A percentile compares a stretch with the other conserved stretches of the same genome.
These are phyloP conservation scores for Daldinia loculata DNA, from an alignment of 495 filamentous ascomycete genomes.

Conservation along the genomic window DNA sequence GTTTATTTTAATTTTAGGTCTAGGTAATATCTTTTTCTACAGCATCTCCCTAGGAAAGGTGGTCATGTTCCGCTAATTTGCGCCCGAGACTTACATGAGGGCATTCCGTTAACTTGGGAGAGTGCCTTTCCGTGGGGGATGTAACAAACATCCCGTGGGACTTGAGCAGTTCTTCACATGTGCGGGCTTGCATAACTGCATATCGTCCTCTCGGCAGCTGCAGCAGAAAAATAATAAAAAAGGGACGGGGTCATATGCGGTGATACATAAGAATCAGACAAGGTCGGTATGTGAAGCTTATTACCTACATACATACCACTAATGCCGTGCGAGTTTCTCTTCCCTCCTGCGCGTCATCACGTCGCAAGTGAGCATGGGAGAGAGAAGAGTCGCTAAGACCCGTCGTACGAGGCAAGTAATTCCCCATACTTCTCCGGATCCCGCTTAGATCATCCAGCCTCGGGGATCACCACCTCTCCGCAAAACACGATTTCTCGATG, in stretches of 20 bases:
- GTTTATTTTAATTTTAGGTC: slow-evolving; percentile 17
- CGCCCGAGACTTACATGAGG: slow-evolving; percentile 40
- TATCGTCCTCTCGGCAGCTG: slow-evolving; percentile 32
- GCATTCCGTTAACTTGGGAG: slow-evolving; percentile 37
- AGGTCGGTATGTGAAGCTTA: slow-evolving; percentile 15
- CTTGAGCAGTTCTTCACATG: slow-evolving; percentile 28
- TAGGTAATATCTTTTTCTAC: slow-evolving; percentile 1
- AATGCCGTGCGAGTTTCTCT: slow-evolving; percentile 2
- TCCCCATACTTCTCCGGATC: slow-evolving; percentile 25
- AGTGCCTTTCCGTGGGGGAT: slow-evolving; percentile 35
- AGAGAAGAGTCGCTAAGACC: slow-evolving; percentile 8
- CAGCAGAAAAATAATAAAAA: slow-evolving; percentile 1
- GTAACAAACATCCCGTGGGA: slow-evolving; percentile 22
- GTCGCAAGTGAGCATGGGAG: slow-evolving; percentile 11
- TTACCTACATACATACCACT: neutral
- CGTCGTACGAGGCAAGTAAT: slow-evolving; percentile 11
- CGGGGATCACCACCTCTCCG: slow-evolving; percentile 29
- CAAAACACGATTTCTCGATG: slow-evolving; percentile 20
- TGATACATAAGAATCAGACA: slow-evolving; percentile 9
- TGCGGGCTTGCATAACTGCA: slow-evolving; percentile 32
- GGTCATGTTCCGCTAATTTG: slow-evolving; percentile 11
- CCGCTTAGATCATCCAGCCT: slow-evolving; percentile 31
- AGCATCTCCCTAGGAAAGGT: neutral
- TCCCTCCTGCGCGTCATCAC: slow-evolving; percentile 25
- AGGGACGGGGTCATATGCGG: slow-evolving; percentile 25